These are phyloP conservation scores for Schizonepeta tenuifolia DNA, from an alignment of 257 asterid genomes.

Conservation along the genomic window DNA sequence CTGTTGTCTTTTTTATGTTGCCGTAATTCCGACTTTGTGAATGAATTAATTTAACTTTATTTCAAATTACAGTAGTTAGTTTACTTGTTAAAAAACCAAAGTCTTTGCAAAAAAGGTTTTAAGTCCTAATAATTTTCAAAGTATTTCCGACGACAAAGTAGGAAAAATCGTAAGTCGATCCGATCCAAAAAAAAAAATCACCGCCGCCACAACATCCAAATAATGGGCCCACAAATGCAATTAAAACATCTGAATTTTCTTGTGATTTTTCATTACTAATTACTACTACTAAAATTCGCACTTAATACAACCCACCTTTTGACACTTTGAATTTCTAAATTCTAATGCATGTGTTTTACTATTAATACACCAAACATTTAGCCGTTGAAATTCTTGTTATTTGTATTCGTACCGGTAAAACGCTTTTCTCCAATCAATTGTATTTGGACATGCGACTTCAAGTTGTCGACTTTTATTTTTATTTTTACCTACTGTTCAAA, in stretches of 20 bases:
- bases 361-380: not conserved
- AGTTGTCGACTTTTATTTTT: not conserved
- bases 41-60: too few species aligned
- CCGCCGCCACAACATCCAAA: constrained; percentile 29
- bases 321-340: constrained; percentile 4
- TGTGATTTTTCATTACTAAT: not conserved
- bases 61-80: too few species aligned
- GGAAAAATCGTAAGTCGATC: not conserved
- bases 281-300: not conserved
- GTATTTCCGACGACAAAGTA: constrained; percentile 25
- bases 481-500: not conserved
- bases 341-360: constrained; percentile 12
- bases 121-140: constrained; percentile 17
- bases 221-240: not conserved
- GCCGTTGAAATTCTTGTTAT: not conserved
- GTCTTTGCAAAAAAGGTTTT: not conserved
- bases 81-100: too few species aligned
- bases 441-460: constrained; percentile 13
- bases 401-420: not conserved
- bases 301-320: not conserved
- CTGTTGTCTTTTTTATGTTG: not conserved
- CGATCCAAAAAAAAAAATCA: not conserved
- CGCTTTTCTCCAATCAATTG: not conserved
- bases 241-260: not conserved
- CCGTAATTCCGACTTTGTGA: not conserved